These are phyloP conservation scores for Lichina pygmaea DNA, from an alignment of 495 filamentous ascomycete species.

Conservation along the genomic window DNA sequence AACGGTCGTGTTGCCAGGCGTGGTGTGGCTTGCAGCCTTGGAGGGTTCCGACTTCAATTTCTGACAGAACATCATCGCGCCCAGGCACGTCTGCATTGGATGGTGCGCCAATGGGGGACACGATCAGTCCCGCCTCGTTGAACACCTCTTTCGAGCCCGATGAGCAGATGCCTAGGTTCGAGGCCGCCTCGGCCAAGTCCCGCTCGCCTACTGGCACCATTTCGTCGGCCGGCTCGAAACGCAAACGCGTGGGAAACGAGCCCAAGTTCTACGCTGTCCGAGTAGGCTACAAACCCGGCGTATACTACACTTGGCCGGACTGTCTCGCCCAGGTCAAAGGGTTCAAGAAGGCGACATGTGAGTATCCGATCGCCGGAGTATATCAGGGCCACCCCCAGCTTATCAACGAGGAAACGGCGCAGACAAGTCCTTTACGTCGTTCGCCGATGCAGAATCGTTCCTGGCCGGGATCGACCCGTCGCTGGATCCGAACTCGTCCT, in stretches of 20 bases:
- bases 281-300: constrained; percentile 46
- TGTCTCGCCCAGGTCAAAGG: constrained; percentile 62
- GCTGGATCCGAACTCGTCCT: constrained; percentile 10
- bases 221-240: constrained; percentile 27
- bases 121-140: not conserved
- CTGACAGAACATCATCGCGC: too few species aligned
- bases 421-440: constrained; percentile 67
- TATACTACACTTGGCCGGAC: constrained; percentile 66
- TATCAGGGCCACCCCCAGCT: not conserved
- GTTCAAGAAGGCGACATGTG: constrained; percentile 64
- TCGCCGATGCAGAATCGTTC: constrained; percentile 55
- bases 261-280: constrained; percentile 77
- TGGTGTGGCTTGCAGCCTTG: too few species aligned
- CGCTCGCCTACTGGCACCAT: constrained; percentile 7
- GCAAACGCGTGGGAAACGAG: constrained; percentile 26
- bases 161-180: not conserved
- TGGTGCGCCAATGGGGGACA: too few species aligned
- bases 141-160: not conserved
- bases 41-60: too few species aligned
- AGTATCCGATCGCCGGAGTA: constrained; percentile 10
- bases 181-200: constrained; percentile 1
- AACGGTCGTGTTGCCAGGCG: too few species aligned
- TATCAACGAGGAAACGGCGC: not conserved
- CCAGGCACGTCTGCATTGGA: too few species aligned
- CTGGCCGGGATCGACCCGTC: constrained; percentile 30